Percentiles rank a stretch among this genome's conserved stretches.
Evolutionary conservation across 2,329 filamentous ascomycete species (phyloP).

Genomic region (Niveomyces coronatus): DNA sequence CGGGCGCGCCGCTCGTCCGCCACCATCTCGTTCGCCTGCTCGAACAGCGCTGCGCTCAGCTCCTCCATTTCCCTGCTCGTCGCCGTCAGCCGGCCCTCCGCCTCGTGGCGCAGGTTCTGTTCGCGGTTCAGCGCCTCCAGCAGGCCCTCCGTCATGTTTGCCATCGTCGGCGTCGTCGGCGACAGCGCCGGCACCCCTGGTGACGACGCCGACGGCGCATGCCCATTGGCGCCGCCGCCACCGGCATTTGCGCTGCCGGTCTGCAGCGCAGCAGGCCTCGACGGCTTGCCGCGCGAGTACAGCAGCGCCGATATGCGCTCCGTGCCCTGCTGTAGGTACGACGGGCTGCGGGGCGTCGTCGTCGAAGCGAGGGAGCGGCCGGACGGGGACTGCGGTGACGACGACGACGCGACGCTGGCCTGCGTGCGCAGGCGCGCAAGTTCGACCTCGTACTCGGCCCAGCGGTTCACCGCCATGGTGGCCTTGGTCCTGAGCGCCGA

Average conservation of each 20-base stretch:
- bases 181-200: conserved; percentile 7
- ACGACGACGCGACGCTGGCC: conserved; percentile 9
- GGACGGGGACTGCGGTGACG: neutral
- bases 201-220: neutral
- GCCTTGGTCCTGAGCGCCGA: conserved; percentile 61
- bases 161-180: conserved; percentile 14
- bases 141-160: conserved; percentile 37
- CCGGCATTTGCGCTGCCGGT: neutral
- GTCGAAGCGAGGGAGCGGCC: conserved; percentile 19
- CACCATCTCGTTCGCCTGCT: conserved; percentile 83
- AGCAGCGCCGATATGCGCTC: conserved; percentile 36
- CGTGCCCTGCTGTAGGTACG: conserved; percentile 36
- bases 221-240: conserved; percentile 11
- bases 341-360: conserved; percentile 22
- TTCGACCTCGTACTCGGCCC: conserved; percentile 75
- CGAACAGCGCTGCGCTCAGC: conserved; percentile 63
- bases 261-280: conserved; percentile 18
- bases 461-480: conserved; percentile 50
- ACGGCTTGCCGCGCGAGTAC: conserved; percentile 37
- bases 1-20: conserved; percentile 62
- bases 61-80: conserved; percentile 70
- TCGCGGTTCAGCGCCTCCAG: conserved; percentile 55
- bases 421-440: conserved; percentile 44
- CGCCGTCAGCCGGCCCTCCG: conserved; percentile 56
- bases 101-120: conserved; percentile 53